A percentile compares a stretch with the other conserved stretches of the same genome.
phyloP scores from a whole-genome alignment of 1,139 yeast species.

The Taphrina sp. region DNA sequence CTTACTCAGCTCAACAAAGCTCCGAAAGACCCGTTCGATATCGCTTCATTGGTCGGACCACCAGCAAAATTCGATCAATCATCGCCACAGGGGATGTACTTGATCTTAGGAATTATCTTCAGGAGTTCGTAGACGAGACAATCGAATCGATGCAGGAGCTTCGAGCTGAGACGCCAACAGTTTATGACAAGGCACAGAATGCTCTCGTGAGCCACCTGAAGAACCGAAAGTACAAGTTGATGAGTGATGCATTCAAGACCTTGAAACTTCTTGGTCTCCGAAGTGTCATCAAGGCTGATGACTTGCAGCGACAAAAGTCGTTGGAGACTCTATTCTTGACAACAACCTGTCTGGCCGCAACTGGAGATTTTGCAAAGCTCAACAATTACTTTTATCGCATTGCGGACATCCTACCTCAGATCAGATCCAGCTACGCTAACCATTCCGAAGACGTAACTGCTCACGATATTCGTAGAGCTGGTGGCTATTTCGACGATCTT shows the following conservation, averaged over 20 bases:
- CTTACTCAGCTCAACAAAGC: neutral
- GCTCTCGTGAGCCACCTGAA: constrained; percentile 63
- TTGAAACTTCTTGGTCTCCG: constrained; percentile 73
- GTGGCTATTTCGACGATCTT: constrained; percentile 74
- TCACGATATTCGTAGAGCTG: constrained; percentile 69
- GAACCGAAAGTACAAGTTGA: constrained; percentile 70
- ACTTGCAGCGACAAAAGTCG: constrained; percentile 60
- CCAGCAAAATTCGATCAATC: neutral
- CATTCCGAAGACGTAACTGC: constrained; percentile 74
- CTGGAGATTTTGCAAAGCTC: constrained; percentile 36
- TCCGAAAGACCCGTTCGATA: constrained; percentile 3
- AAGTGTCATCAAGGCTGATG: constrained; percentile 62
- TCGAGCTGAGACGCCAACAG: constrained; percentile 15
- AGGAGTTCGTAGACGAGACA: constrained; percentile 14
- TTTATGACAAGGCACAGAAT: constrained; percentile 8
- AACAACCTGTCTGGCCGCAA: neutral
- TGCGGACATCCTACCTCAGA: constrained; percentile 74
- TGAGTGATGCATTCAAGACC: constrained; percentile 75
- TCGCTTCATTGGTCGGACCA: neutral
- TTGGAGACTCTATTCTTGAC: constrained; percentile 61
- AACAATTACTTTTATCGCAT: constrained; percentile 67
- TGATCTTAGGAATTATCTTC: neutral
- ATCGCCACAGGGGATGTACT: neutral
- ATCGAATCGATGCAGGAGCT: constrained; percentile 6
- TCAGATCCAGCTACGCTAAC: constrained; percentile 60